Evolutionary conservation across 805 yeast species (phyloP).

Genomic region (Kazachstania kunashirensis): DNA sequence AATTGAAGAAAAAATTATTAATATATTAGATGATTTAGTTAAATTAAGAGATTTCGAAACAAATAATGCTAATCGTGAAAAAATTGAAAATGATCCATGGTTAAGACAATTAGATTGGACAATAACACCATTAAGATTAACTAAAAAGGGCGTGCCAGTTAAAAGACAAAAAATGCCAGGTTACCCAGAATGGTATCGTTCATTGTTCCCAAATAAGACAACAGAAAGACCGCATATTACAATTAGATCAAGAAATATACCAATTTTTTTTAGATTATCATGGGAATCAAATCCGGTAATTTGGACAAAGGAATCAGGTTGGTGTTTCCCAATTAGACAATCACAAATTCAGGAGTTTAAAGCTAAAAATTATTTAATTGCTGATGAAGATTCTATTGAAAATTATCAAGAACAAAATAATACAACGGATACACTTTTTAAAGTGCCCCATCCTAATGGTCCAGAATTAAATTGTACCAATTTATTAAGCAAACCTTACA

Average conservation of each 20-base stretch:
- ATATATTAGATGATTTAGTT: constrained; percentile 53
- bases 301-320: constrained; percentile 75
- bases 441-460: constrained; percentile 85
- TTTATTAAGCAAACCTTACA: constrained; percentile 67
- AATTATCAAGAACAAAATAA: constrained; percentile 6
- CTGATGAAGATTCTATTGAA: constrained; percentile 13
- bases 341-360: constrained; percentile 24
- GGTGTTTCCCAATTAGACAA: constrained; percentile 67
- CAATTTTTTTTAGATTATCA: constrained; percentile 60
- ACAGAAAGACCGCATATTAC: constrained; percentile 46
- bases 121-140: constrained; percentile 45
- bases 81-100: constrained; percentile 67
- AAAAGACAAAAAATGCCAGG: constrained; percentile 80
- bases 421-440: constrained; percentile 35
- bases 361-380: constrained; percentile 31
- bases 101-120: constrained; percentile 84
- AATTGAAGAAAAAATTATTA: constrained; percentile 49
- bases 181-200: constrained; percentile 87
- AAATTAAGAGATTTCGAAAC: constrained; percentile 31
- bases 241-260: constrained; percentile 64
- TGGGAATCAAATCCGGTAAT: constrained; percentile 81
- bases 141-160: constrained; percentile 57
- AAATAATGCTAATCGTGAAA: constrained; percentile 20
- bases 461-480: constrained; percentile 61
- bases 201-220: constrained; percentile 34